Percentiles rank a stretch among this genome's conserved stretches.
Evolutionary conservation across 306 rosid genomes (phyloP).

Genomic region (Parietaria judaica): DNA sequence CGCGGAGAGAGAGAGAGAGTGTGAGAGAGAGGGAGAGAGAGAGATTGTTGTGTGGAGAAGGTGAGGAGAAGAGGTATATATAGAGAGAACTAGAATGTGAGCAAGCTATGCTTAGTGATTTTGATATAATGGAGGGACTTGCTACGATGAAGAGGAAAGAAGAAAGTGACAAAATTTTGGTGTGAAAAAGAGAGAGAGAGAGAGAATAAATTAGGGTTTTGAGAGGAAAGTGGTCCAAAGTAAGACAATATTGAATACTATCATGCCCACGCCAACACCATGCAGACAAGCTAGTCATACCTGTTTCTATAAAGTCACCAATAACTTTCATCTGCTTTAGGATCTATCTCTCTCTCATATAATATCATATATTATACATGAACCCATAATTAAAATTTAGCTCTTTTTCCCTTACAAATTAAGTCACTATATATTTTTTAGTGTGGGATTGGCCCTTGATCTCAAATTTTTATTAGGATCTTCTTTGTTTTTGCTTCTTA

Average conservation of each 20-base stretch:
- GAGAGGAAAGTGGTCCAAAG: slow-evolving; percentile 57
- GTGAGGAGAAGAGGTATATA: slow-evolving; percentile 28
- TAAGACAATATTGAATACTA: slow-evolving; percentile 51
- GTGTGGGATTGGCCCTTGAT: too few species aligned
- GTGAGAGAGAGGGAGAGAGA: background rate
- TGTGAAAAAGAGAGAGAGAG: background rate
- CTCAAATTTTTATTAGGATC: too few species aligned
- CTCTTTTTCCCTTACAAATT: too few species aligned
- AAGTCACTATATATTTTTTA: too few species aligned
- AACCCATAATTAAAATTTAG: slow-evolving; percentile 18
- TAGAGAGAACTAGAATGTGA: slow-evolving; percentile 29
- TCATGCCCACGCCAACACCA: slow-evolving; percentile 43
- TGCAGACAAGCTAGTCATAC: slow-evolving; percentile 38
- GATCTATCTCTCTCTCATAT: slow-evolving; percentile 6
- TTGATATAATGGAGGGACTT: slow-evolving; percentile 14
- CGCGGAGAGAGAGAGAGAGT: background rate
- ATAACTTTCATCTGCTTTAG: slow-evolving; percentile 30
- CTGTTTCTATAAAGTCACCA: slow-evolving; percentile 28
- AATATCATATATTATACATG: slow-evolving; percentile 24
- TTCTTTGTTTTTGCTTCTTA: too few species aligned
- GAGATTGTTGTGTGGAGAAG: slow-evolving; percentile 13
- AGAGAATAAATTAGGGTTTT: slow-evolving; percentile 3
- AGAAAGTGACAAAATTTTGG: background rate
- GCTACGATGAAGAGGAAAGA: slow-evolving; percentile 5
- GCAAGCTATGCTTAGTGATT: slow-evolving; percentile 19